Evolutionary conservation across 768 basidiomycete genomes (phyloP).

Genomic region (Cystobasidium ongulense): DNA sequence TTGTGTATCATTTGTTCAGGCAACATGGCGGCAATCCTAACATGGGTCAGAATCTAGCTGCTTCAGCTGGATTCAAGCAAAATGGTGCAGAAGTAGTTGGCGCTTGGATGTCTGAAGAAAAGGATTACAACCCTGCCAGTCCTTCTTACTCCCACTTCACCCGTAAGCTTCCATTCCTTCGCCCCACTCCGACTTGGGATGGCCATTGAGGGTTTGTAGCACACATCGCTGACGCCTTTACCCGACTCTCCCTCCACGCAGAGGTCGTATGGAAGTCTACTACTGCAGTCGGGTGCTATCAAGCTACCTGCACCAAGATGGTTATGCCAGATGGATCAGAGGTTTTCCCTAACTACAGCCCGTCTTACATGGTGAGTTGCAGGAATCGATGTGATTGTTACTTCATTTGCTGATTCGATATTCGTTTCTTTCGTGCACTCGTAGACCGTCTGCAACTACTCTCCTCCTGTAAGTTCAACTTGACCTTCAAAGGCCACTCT

Average conservation of each 20-base stretch:
- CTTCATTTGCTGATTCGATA: no score
- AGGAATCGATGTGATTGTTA: no score
- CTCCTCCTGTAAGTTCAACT: slow-evolving; percentile 9
- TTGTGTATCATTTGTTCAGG: no score
- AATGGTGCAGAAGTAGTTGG: slow-evolving; percentile 7
- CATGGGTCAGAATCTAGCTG: slow-evolving; percentile 15
- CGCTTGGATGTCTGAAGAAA: slow-evolving; percentile 25
- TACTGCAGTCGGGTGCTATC: slow-evolving; percentile 15
- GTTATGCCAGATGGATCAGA: background rate
- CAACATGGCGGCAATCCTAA: background rate
- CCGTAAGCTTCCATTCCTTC: no score
- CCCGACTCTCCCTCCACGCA: no score
- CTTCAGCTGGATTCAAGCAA: background rate
- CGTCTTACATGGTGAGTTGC: slow-evolving; percentile 4
- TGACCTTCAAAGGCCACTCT: no score
- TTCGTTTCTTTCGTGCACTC: no score
- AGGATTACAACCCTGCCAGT: slow-evolving; percentile 23
- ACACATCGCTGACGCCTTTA: no score
- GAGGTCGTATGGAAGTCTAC: slow-evolving; percentile 30
- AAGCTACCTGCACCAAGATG: slow-evolving; percentile 17
- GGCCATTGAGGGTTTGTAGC: no score
- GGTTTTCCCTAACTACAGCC: background rate
- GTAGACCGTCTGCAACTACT: slow-evolving; percentile 30
- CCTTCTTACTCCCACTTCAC: slow-evolving; percentile 31
- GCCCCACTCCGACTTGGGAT: no score